Percentiles rank a stretch among this genome's conserved stretches.
phyloP scores from a whole-genome alignment of 441 rosid species.

The Francoa sonchifolia region DNA sequence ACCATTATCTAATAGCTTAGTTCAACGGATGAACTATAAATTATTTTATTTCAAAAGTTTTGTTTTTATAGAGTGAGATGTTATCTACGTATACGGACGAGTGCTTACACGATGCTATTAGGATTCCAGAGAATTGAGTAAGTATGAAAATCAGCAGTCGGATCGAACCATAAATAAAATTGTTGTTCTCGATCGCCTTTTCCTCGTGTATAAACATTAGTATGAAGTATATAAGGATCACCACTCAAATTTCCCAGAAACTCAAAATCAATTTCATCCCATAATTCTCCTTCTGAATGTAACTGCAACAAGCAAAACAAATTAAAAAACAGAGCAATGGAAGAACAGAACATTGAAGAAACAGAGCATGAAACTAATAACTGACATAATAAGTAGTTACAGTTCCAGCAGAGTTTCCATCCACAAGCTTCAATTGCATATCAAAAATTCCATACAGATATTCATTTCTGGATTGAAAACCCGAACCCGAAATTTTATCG shows the following conservation, averaged over 20 bases:
- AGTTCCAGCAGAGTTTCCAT: conserved; percentile 19
- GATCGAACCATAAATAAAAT: conserved; percentile 44
- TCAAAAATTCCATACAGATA: conserved; percentile 11
- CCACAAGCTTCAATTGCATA: conserved; percentile 16
- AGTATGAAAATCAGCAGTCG: conserved; percentile 34
- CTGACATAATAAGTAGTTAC: conserved; percentile 15
- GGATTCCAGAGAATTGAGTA: conserved; percentile 40
- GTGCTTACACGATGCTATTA: conserved; percentile 25
- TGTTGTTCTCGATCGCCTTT: conserved; percentile 43
- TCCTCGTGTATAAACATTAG: conserved; percentile 31
- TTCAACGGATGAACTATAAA: too few species aligned
- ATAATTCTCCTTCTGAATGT: conserved; percentile 25
- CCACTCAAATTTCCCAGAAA: too few species aligned
- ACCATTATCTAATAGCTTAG: too few species aligned
- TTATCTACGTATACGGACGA: too few species aligned
- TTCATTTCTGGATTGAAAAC: conserved; percentile 13
- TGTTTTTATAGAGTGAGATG: too few species aligned
- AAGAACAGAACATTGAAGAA: neutral
- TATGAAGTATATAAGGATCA: conserved; percentile 34
- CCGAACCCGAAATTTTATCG: conserved; percentile 13
- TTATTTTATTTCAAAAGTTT: too few species aligned
- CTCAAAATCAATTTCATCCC: conserved; percentile 48
- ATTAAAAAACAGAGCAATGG: too few species aligned
- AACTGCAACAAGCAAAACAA: too few species aligned
- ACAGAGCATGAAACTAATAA: neutral